Conservation (phyloP, 2,329 filamentous ascomycete species). For the Fusarium haematococcum region DNA sequence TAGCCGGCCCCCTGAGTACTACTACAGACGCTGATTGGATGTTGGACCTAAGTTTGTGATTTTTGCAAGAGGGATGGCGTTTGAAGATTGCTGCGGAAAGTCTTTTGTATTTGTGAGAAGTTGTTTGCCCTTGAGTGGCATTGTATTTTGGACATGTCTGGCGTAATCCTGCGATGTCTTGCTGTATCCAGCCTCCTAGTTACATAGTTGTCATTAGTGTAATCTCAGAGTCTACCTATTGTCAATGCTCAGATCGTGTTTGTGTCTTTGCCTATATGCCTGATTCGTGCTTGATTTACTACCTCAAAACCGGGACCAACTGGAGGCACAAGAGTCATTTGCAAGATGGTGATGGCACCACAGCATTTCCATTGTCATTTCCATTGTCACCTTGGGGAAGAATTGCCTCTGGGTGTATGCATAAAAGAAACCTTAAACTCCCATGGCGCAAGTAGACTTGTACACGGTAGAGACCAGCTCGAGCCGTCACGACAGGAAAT, state of each 20-base stretch:
- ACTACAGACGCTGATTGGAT: neutral
- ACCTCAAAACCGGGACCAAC: neutral
- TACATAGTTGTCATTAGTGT: neutral
- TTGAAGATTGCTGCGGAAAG: neutral
- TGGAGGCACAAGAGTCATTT: neutral
- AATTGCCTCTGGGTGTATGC: neutral
- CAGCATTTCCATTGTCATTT: neutral
- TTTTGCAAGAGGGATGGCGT: neutral
- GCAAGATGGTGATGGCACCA: neutral
- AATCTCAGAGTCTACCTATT: neutral
- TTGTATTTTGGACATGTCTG: neutral
- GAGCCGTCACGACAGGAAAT: neutral
- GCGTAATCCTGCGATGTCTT: neutral
- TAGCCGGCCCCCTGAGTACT: neutral
- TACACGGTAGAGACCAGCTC: neutral
- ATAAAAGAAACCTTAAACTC: neutral
- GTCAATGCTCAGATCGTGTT: neutral
- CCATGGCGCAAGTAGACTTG: neutral
- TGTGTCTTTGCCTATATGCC: neutral
- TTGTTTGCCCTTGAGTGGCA: neutral
- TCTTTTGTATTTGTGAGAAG: neutral
- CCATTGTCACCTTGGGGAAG: neutral
- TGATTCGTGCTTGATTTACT: neutral
- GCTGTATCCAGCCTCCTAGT: neutral
- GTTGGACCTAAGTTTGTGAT: neutral